phyloP scores from a whole-genome alignment of 2,329 filamentous ascomycete genomes.

The Ascochyta viciae-villosae region DNA sequence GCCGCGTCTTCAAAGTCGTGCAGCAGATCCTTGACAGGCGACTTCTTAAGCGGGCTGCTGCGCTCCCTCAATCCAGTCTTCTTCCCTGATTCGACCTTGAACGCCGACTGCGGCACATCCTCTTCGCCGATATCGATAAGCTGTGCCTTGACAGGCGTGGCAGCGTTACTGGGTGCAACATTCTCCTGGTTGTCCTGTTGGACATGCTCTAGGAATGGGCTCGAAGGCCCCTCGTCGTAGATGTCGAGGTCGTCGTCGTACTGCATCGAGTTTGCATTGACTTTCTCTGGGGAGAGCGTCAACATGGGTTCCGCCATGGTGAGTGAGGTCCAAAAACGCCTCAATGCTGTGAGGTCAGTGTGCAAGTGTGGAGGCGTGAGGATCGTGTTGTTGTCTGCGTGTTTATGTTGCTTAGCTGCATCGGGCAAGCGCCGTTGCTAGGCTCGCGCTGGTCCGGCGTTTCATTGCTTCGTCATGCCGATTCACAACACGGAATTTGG shows the following conservation, averaged over 20 bases:
- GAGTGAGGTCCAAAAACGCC: slow-evolving; percentile 9
- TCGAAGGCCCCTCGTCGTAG: slow-evolving; percentile 54
- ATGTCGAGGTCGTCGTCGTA: slow-evolving; percentile 45
- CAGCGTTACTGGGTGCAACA: slow-evolving; percentile 17
- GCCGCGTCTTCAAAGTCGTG: slow-evolving; percentile 36
- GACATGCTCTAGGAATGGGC: slow-evolving; percentile 57
- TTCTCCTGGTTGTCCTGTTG: slow-evolving; percentile 49
- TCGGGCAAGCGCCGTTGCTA: slow-evolving; percentile 14
- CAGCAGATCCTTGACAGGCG: slow-evolving; percentile 37
- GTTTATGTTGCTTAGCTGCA: slow-evolving; percentile 3
- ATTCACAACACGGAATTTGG: slow-evolving; percentile 1
- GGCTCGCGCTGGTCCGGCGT: neutral
- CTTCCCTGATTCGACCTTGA: slow-evolving; percentile 44
- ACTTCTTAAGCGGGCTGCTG: slow-evolving; percentile 40
- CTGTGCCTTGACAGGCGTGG: slow-evolving; percentile 35
- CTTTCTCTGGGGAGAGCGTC: slow-evolving; percentile 37
- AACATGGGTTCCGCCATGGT: slow-evolving; percentile 45
- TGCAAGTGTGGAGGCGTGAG: slow-evolving; percentile 19
- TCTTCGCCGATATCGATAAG: slow-evolving; percentile 29
- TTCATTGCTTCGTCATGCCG: slow-evolving; percentile 3
- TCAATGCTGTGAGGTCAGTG: slow-evolving; percentile 25
- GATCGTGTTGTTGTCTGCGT: slow-evolving; percentile 14
- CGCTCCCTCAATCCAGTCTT: slow-evolving; percentile 35
- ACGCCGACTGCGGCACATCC: slow-evolving; percentile 39
- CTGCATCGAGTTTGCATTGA: slow-evolving; percentile 33